Base-by-base conservation (phyloP, 1,284 basidiomycete genomes). In the Pterulicium gracile region DNA sequence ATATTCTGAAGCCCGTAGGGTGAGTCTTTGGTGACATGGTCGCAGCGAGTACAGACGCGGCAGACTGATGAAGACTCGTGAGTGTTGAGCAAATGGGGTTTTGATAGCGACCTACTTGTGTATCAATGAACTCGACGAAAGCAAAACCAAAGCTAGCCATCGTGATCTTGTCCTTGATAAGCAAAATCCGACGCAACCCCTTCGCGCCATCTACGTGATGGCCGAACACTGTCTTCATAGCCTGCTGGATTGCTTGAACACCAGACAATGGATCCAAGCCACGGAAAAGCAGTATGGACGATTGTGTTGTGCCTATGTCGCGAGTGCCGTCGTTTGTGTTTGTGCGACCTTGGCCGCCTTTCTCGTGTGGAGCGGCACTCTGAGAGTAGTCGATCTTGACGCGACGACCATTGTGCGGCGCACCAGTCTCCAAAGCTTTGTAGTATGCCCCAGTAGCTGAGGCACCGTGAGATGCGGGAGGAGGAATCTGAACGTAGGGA, bases 341-440 rank as follows among this genome's bases (percentile, higher is more conserved):
- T 4, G 36, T 39, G 7, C 36, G 36, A 48, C 73, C 73, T 42
- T 76, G 72, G 24, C 68, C 62, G 41, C 77, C 70, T 5, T 75
- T 73, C 54, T 74, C 81, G 43, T 78, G 75, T 18, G 82, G 83
- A 23, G 74, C 74, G 17, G 81, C 81, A 52, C 81, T 85, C 62
- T 81, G 85, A 24, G 89, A 90, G 57, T 85, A 94, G 61, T 95
- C 91, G 54, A 95, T 90, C 66, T 92, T 92, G 58, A 92, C 82
- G 53, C 87, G 74, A 36, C 84, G 78, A 1, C 87, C 86, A 47
- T 73, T 77, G 50, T 81, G 79, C 24, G 75, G 80, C 43, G 64
- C 57, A 23, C 79, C 78, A 1, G 70, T 72, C 59, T 84, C 82
- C 49, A 84, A 65, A 3, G 81, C 79, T 54, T 78, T 81, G 61